These are phyloP conservation scores for Russula olivacea DNA, from an alignment of 768 basidiomycete genomes.

Conservation along the genomic window DNA sequence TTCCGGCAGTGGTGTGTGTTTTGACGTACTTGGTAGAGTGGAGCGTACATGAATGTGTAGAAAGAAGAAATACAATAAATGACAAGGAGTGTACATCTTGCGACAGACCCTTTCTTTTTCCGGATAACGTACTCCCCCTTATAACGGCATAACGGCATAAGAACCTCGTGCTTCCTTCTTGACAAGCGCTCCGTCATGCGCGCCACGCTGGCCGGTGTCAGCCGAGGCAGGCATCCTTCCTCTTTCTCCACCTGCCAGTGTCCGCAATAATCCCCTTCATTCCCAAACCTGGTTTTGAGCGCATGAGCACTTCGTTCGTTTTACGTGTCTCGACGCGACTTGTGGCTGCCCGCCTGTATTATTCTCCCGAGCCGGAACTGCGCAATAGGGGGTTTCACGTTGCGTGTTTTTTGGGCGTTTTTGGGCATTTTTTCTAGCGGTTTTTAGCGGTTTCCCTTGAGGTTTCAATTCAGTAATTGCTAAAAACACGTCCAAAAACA, in stretches of 20 bases:
- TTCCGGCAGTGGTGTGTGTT: background rate
- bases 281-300: background rate
- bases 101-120: background rate
- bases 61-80: constrained; percentile 3
- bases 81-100: background rate
- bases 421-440: too few relatives aligned
- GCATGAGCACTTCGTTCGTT: background rate
- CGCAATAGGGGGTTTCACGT: too few relatives aligned
- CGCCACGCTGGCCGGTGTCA: background rate
- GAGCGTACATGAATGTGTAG: constrained; percentile 13
- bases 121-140: background rate
- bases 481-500: too few relatives aligned
- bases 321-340: background rate
- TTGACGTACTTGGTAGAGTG: constrained; percentile 21
- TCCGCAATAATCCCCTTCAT: background rate
- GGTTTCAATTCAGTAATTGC: too few relatives aligned
- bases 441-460: too few relatives aligned
- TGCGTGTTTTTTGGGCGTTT: too few relatives aligned
- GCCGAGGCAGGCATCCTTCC: background rate
- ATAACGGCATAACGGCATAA: background rate
- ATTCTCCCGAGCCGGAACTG: background rate
- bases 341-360: background rate
- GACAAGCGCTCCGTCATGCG: constrained; percentile 13
- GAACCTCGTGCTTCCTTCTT: background rate
- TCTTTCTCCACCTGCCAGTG: background rate